phyloP scores from a whole-genome alignment of 768 basidiomycete genomes.

The Chiua virens region DNA sequence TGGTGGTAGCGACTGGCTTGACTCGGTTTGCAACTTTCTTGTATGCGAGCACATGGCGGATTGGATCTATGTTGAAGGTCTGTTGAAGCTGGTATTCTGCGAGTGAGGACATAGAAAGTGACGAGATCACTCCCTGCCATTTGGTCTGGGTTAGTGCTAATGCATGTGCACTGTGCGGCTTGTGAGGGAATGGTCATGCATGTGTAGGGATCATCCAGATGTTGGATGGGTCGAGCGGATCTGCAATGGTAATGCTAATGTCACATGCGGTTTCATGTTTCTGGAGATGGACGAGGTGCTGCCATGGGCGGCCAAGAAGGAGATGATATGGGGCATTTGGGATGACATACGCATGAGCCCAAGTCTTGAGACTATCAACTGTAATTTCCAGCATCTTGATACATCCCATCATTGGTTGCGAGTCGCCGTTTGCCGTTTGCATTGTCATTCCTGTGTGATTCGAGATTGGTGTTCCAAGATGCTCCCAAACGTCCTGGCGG shows the following conservation, averaged over 20 bases:
- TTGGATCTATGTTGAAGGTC: neutral
- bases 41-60: conserved; percentile 17
- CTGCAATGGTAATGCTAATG: neutral
- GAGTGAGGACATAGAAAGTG: neutral
- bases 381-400: conserved; percentile 8
- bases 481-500: conserved; percentile 11
- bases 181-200: neutral
- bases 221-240: neutral
- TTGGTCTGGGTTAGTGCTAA: neutral
- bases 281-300: conserved; percentile 9
- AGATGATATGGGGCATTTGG: conserved; percentile 17
- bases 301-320: conserved; percentile 22
- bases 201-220: neutral
- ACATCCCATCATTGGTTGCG: conserved; percentile 1
- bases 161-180: neutral
- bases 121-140: neutral
- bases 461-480: conserved; percentile 15
- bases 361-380: conserved; percentile 18
- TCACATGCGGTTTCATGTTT: conserved; percentile 6
- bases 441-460: conserved; percentile 16
- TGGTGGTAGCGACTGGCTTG: conserved; percentile 29
- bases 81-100: neutral
- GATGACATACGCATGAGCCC: conserved; percentile 24
- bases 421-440: conserved; percentile 20
- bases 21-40: conserved; percentile 33